Base-by-base conservation (phyloP, 2,329 filamentous ascomycete genomes). In the Colletotrichum gloeosporioides region DNA sequence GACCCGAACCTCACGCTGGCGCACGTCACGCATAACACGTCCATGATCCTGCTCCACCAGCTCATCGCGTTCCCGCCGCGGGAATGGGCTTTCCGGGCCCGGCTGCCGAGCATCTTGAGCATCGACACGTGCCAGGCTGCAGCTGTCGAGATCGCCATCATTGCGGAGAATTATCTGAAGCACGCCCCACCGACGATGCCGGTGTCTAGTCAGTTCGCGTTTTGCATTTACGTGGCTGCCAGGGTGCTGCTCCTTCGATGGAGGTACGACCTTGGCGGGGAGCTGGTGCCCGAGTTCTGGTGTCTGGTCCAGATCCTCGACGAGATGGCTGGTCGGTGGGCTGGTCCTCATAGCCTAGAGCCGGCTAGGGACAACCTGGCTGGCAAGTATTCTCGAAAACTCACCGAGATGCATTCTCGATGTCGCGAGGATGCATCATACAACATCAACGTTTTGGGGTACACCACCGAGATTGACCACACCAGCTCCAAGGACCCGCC, bases 1-100 rank as follows among this genome's bases (percentile, higher is more conserved):
- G 87, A 89, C 69, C 87, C 87, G 0, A 89, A 89, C 69, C 80
- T 89, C 18, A 88, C 87, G 0, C 78, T 88, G 9, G 87, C 87
- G 1, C 87, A 89, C 71, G 82, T 88, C 22, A 88, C 86, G 3
- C 87, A 88, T 73, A 88, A 88, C 69, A 83, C 87, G 5, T 86
- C 86, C 7, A 87, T 88, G 80, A 86, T 89, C 29, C 82, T 88
- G 3, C 81, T 88, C 3, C 87, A 89, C 74, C 87, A 88, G 71
- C 80, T 81, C 9, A 87, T 89, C 29, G 87, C 87, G 1, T 88
- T 85, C 76, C 86, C 86, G 0, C 80, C 81, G 0, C 36, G 79
- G 0, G 79, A 83, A 4, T 86, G 84, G 84, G 76, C 81, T 2
- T 81, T 80, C 39, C 79, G 82, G 1, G 81, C 84, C 5, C 81